phyloP scores from a whole-genome alignment of 805 yeast species.

The Metschnikowia hibisci region DNA sequence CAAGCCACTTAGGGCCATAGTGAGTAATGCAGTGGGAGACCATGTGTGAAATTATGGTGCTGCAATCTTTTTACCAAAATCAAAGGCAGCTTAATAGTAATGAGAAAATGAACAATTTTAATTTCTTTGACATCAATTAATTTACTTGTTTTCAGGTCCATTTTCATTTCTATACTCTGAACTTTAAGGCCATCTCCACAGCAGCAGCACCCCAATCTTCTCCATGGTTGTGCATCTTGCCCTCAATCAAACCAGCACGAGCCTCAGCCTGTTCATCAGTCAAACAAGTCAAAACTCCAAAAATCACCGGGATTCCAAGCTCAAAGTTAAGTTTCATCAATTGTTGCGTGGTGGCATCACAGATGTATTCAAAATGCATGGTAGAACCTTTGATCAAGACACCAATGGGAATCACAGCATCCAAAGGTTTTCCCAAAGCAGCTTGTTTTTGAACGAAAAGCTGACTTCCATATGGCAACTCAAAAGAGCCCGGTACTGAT shows the following conservation, averaged over 20 bases:
- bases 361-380: constrained; percentile 97
- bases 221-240: constrained; percentile 91
- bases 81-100: too few species aligned
- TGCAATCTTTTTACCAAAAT: too few species aligned
- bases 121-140: too few species aligned
- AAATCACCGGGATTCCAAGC: constrained; percentile 74
- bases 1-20: too few species aligned
- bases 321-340: constrained; percentile 78
- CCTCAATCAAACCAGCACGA: constrained; percentile 78
- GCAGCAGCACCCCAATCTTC: constrained; percentile 99
- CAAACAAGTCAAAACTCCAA: constrained; percentile 88
- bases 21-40: too few species aligned
- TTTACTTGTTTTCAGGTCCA: too few species aligned
- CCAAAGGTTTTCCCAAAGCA: constrained; percentile 48
- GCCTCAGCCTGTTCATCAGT: constrained; percentile 92
- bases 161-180: constrained; percentile 10
- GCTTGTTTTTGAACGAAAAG: constrained; percentile 45
- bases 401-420: constrained; percentile 92
- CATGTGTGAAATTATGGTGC: too few species aligned
- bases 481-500: constrained; percentile 93
- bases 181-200: constrained; percentile 73
- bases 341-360: constrained; percentile 82
- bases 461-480: constrained; percentile 80
- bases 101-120: too few species aligned
- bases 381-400: constrained; percentile 94